Conservation (phyloP, 257 asterid genomes). For the Plantago ovata region DNA sequence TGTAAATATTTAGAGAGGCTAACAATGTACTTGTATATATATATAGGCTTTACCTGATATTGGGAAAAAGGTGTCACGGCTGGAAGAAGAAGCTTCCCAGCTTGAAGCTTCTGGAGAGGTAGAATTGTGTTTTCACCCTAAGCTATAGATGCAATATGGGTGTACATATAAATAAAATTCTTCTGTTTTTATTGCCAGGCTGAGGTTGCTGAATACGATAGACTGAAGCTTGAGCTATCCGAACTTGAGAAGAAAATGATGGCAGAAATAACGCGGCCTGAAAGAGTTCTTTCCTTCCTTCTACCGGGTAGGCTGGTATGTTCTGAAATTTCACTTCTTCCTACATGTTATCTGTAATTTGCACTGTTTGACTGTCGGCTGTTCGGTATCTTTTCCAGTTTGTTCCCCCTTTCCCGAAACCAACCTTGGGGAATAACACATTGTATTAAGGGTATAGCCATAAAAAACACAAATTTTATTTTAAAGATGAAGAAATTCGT, state of each 20-base stretch:
- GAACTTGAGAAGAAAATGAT: conserved; percentile 81
- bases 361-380: not conserved
- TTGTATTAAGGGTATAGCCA: too few relatives aligned
- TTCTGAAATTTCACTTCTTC: conserved; percentile 12
- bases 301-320: conserved; percentile 95
- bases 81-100: conserved; percentile 87
- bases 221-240: conserved; percentile 70
- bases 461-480: too few relatives aligned
- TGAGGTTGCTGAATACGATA: conserved; percentile 88
- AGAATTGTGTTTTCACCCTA: conserved; percentile 15
- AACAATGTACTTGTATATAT: conserved; percentile 10
- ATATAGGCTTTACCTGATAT: conserved; percentile 88
- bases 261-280: conserved; percentile 86
- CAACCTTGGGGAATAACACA: too few relatives aligned
- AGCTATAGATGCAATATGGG: conserved; percentile 16
- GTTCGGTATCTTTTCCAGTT: not conserved
- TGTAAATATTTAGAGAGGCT: conserved; percentile 21
- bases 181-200: conserved; percentile 43
- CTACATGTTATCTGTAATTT: too few relatives aligned
- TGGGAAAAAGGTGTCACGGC: conserved; percentile 66
- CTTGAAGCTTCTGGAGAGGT: conserved; percentile 98
- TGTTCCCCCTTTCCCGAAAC: not conserved
- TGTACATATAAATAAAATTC: conserved; percentile 8
- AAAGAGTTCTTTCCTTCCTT: conserved; percentile 81
- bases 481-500: too few relatives aligned